Evolutionary conservation across 1,284 basidiomycete genomes (phyloP).

Genomic region (Abortiporus biennis): DNA sequence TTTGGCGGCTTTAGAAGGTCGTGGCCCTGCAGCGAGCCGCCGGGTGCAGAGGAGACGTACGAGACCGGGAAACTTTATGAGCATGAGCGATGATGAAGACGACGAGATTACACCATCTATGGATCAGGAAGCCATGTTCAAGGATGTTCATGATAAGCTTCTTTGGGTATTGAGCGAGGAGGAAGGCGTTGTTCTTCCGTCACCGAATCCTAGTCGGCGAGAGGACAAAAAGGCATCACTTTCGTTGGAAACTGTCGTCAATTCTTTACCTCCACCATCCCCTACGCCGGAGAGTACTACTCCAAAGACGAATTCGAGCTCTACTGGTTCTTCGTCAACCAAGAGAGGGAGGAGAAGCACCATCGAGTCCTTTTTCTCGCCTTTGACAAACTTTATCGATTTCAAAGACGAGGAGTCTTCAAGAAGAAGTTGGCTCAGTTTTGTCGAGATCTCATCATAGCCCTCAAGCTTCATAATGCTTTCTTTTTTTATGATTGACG

Average conservation of each 20-base stretch:
- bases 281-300: background rate
- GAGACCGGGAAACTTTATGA: slow-evolving; percentile 52
- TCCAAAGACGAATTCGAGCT: no score
- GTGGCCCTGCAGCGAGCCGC: slow-evolving; percentile 15
- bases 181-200: slow-evolving; percentile 26
- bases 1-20: slow-evolving; percentile 59
- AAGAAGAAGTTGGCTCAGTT: slow-evolving; percentile 52
- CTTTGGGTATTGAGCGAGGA: slow-evolving; percentile 23
- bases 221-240: slow-evolving; percentile 5
- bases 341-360: slow-evolving; percentile 29
- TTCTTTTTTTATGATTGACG: background rate
- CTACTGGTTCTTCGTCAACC: slow-evolving; percentile 2
- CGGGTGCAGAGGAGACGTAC: slow-evolving; percentile 9
- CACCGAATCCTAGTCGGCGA: slow-evolving; percentile 7
- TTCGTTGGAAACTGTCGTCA: no score
- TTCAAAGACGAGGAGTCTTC: slow-evolving; percentile 43
- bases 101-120: slow-evolving; percentile 24
- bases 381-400: slow-evolving; percentile 59
- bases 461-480: background rate
- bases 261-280: background rate
- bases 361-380: slow-evolving; percentile 36
- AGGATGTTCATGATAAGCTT: slow-evolving; percentile 16
- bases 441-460: slow-evolving; percentile 44
- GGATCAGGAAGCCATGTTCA: slow-evolving; percentile 9
- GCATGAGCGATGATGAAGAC: slow-evolving; percentile 57